Percentiles rank a stretch among this genome's conserved stretches.
Evolutionary conservation across 345 rosid genomes (phyloP).

Genomic region (Salix koriyanagi): DNA sequence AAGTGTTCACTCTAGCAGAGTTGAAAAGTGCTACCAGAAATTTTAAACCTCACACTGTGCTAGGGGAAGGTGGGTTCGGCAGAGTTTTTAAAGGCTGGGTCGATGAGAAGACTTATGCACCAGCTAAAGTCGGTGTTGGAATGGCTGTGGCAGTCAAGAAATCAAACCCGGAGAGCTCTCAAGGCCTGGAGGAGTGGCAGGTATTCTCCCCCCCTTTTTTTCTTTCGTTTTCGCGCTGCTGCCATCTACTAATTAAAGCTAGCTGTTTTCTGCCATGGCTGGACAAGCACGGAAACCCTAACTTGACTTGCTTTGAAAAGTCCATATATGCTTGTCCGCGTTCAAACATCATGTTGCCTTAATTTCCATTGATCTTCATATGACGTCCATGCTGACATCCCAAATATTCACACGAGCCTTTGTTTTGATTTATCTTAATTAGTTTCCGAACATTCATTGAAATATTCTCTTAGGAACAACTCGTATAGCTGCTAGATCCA

Average conservation of each 20-base stretch:
- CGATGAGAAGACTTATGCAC: conserved; percentile 46
- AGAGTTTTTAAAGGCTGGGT: conserved; percentile 86
- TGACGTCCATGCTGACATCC: background rate
- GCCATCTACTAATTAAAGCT: background rate
- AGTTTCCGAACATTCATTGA: background rate
- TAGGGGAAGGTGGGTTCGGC: conserved; percentile 95
- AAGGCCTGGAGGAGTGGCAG: conserved; percentile 82
- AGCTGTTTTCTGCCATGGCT: background rate
- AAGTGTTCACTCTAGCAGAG: conserved; percentile 50
- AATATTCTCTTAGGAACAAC: background rate
- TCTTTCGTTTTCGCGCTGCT: background rate
- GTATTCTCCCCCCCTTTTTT: conserved; percentile 17
- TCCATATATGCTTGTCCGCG: background rate
- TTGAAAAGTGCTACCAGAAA: conserved; percentile 67
- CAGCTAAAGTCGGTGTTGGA: conserved; percentile 59
- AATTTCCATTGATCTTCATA: background rate
- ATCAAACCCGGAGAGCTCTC: conserved; percentile 65
- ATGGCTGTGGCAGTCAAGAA: conserved; percentile 84
- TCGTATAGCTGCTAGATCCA: background rate
- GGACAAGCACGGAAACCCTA: no score
- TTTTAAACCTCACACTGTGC: conserved; percentile 59
- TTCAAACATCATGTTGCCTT: background rate
- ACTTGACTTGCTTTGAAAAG: background rate
- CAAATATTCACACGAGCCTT: background rate
- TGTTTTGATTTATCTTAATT: background rate